phyloP scores from a whole-genome alignment of 2,329 filamentous ascomycete species.

The Pyrenophora teres region DNA sequence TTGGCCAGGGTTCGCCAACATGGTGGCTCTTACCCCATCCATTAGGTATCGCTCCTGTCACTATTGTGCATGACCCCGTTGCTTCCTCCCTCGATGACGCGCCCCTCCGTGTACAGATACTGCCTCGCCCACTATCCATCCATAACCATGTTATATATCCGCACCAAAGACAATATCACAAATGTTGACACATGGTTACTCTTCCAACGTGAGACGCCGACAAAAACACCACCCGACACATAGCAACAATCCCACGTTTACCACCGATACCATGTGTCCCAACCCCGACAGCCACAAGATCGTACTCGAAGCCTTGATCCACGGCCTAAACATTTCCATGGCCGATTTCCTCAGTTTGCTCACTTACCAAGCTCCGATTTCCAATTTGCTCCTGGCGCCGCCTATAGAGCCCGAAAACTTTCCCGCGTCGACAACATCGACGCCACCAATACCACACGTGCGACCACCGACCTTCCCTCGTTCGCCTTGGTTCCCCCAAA shows the following conservation, averaged over 20 bases:
- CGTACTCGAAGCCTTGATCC: conserved; percentile 5
- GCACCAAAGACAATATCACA: neutral
- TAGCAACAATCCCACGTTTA: neutral
- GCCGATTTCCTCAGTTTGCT: conserved; percentile 5
- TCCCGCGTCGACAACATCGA: too few species aligned
- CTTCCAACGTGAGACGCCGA: neutral
- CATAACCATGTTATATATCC: neutral
- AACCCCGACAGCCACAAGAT: neutral
- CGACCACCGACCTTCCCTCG: too few species aligned
- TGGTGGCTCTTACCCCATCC: neutral
- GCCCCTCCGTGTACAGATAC: neutral
- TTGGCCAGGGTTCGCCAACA: too few species aligned
- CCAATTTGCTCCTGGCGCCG: conserved; percentile 4
- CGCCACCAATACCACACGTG: too few species aligned
- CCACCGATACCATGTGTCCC: neutral
- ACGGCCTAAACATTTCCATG: conserved; percentile 6
- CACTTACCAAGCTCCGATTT: conserved; percentile 5
- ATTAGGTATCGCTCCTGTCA: neutral
- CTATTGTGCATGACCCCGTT: neutral
- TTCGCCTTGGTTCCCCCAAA: too few species aligned
- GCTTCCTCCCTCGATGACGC: neutral
- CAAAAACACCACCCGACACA: neutral
- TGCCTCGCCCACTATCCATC: neutral
- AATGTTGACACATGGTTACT: neutral
- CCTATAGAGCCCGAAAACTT: too few species aligned